Evolutionary conservation across 208 protist species (phyloP), one percentile per base, ranked within the genome.

Genomic region (Leptomonas seymouri): DNA sequence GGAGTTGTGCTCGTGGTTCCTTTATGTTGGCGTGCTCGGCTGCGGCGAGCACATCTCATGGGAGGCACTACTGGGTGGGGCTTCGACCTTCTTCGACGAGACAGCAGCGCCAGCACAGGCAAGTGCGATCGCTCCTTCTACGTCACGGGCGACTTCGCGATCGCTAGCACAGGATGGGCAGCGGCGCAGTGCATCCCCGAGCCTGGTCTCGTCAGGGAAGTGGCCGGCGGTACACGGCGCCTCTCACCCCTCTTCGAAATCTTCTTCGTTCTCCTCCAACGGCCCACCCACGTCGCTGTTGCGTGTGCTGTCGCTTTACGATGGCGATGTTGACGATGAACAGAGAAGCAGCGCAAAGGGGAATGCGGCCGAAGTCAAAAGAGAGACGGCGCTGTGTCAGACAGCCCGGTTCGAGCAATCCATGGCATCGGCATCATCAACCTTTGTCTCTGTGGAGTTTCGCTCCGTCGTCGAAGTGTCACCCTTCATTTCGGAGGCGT

Each of bases 1-100:
- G 36, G 42, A 74, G 31, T 12, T 74, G 20, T 62, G 59, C 27
- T 28, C 20, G 18, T 74, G 60, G 69, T 67, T 74, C 30, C 30
- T 74, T 12, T 67, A 55, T 25, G 50, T 74, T 8, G 69, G 42
- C 12, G 8, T 46, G 8, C 69, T 67, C 5, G 60, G 51, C 11
- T 54, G 50, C 50, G 28, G 50, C 7, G 59, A 60, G 45, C 41
- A 6, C 1, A n/a, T 57, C 7, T 9, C 31, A 4, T 74, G 69
- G 69, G 50, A 30, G 16, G 21, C 34, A 20, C n/a, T 42, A 2
- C 45, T 74, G 21, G 39, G 56, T 54, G 31, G 20, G 14, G 9
- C 16, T 18, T 6, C 15, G 34, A n/a, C 20, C 36, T 21, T 9
- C n/a, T 4, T 12, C n/a, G 23, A 27, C n/a, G 48, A 8, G 23